Evolutionary conservation across 2,329 filamentous ascomycete species (phyloP).

Genomic region (Neofusicoccum laricinum): DNA sequence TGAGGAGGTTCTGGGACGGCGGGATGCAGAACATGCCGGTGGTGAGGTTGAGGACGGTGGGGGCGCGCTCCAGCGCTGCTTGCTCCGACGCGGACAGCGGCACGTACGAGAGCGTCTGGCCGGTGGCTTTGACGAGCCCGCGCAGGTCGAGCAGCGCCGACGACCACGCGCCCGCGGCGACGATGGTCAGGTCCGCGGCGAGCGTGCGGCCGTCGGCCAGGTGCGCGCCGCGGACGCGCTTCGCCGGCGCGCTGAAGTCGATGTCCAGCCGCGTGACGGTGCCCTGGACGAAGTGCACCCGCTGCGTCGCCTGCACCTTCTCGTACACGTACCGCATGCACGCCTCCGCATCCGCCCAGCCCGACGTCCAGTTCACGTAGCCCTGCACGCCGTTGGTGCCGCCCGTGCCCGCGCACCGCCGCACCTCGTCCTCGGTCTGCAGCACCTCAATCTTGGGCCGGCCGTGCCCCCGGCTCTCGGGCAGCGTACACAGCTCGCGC

Average conservation of each 20-base stretch:
- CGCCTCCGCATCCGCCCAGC: slow-evolving; percentile 76
- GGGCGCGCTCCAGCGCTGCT: slow-evolving; percentile 59
- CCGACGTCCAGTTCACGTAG: slow-evolving; percentile 70
- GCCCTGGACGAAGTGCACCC: slow-evolving; percentile 49
- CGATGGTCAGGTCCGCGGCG: slow-evolving; percentile 68
- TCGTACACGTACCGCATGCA: slow-evolving; percentile 64
- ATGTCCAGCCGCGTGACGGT: slow-evolving; percentile 48
- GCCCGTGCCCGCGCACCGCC: slow-evolving; percentile 39
- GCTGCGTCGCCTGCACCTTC: slow-evolving; percentile 53
- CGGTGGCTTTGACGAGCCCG: slow-evolving; percentile 74
- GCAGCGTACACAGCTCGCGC: slow-evolving; percentile 20
- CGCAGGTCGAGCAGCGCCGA: slow-evolving; percentile 72
- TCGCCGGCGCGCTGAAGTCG: slow-evolving; percentile 24
- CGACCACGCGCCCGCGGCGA: slow-evolving; percentile 88
- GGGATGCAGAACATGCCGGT: slow-evolving; percentile 74
- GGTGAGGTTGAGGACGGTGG: slow-evolving; percentile 70
- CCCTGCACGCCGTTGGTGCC: slow-evolving; percentile 58
- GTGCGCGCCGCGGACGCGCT: slow-evolving; percentile 56
- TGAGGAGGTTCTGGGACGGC: slow-evolving; percentile 47
- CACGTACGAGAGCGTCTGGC: slow-evolving; percentile 77
- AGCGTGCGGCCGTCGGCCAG: slow-evolving; percentile 51
- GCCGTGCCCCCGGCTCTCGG: slow-evolving; percentile 19
- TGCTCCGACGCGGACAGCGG: slow-evolving; percentile 71
- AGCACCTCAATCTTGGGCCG: slow-evolving; percentile 33
- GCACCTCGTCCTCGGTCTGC: slow-evolving; percentile 37